phyloP scores from a whole-genome alignment of 805 yeast species.

The Dipodascus albidus region DNA sequence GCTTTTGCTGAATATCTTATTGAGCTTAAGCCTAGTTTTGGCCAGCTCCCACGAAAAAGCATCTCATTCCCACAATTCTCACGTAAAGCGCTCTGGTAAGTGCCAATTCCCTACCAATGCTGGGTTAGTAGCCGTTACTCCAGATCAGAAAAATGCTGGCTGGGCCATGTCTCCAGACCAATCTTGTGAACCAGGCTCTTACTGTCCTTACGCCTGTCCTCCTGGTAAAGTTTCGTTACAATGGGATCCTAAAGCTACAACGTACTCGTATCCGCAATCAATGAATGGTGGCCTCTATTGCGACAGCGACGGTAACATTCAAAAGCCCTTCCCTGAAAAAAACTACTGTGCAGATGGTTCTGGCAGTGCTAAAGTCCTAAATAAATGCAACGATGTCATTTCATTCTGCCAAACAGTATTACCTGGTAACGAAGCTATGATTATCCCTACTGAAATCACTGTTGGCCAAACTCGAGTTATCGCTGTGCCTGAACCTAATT shows the following conservation, averaged over 20 bases:
- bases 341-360: constrained; percentile 68
- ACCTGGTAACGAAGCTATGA: constrained; percentile 92
- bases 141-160: constrained; percentile 51
- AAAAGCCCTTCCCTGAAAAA: constrained; percentile 45
- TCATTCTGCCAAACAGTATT: constrained; percentile 89
- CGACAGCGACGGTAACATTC: constrained; percentile 54
- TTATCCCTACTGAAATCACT: constrained; percentile 69
- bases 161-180: constrained; percentile 82
- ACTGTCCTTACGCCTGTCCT: constrained; percentile 87
- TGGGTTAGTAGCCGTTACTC: constrained; percentile 62
- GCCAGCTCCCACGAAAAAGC: constrained; percentile 1
- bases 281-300: constrained; percentile 79
- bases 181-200: constrained; percentile 59
- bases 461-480: constrained; percentile 36
- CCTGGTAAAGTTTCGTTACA: constrained; percentile 82
- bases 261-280: constrained; percentile 67
- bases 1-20: not conserved
- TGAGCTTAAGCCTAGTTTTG: not conserved
- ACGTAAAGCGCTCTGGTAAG: constrained; percentile 12
- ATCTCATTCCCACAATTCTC: constrained; percentile 2
- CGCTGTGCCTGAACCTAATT: constrained; percentile 70
- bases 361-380: constrained; percentile 59
- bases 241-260: constrained; percentile 72
- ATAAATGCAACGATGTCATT: constrained; percentile 45
- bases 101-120: constrained; percentile 60